A percentile compares a stretch with the other conserved stretches of the same genome.
Evolutionary conservation across 2,329 filamentous ascomycete species (phyloP).

Genomic region (Hymenoscyphus linearis): DNA sequence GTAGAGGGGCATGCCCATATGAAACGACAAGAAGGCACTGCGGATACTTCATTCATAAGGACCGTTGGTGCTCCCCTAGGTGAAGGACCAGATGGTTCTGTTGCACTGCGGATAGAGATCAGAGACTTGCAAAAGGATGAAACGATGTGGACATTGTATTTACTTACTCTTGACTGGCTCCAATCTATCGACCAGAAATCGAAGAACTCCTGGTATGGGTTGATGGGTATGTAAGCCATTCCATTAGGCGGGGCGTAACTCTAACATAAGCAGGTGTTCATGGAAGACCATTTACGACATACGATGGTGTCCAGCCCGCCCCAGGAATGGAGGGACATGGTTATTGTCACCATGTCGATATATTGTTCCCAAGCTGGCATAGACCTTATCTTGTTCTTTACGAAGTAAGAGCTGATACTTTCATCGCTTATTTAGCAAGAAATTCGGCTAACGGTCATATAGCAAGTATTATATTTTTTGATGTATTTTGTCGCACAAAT

Average conservation of each 20-base stretch:
- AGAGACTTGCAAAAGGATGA: constrained; percentile 23
- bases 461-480: constrained; percentile 48
- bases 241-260: not conserved
- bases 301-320: constrained; percentile 19
- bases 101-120: constrained; percentile 23
- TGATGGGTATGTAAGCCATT: constrained; percentile 18
- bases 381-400: constrained; percentile 49
- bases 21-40: constrained; percentile 18
- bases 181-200: constrained; percentile 23
- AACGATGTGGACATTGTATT: constrained; percentile 26
- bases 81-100: constrained; percentile 16
- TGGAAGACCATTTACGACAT: constrained; percentile 25
- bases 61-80: constrained; percentile 20
- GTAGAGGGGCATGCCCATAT: constrained; percentile 9
- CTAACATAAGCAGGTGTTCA: constrained; percentile 22
- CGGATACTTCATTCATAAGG: constrained; percentile 3
- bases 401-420: constrained; percentile 39
- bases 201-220: constrained; percentile 26
- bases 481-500: constrained; percentile 40
- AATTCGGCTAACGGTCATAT: constrained; percentile 16
- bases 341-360: constrained; percentile 28
- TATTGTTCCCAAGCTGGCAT: constrained; percentile 43
- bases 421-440: not conserved
- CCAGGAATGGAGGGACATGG: constrained; percentile 19
- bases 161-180: constrained; percentile 26